Evolutionary conservation across 1,139 yeast species (phyloP).

Genomic region (Diutina catenulata): DNA sequence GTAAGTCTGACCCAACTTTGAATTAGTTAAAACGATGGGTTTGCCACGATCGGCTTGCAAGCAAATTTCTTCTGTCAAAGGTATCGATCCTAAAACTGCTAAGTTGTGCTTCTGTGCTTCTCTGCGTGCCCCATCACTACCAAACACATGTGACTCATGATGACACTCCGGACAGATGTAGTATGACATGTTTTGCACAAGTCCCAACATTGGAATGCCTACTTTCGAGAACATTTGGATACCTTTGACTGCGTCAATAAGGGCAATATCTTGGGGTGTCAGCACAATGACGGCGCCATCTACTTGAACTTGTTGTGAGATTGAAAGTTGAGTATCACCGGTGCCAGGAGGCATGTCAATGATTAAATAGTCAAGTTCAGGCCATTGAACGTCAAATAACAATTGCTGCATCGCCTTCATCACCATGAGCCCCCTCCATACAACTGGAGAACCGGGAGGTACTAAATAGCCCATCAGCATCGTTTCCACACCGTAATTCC

Average conservation of each 20-base stretch:
- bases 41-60: slow-evolving; percentile 49
- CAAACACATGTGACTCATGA: slow-evolving; percentile 69
- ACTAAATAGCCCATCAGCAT: slow-evolving; percentile 88
- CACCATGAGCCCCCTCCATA: slow-evolving; percentile 82
- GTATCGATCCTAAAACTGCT: slow-evolving; percentile 53
- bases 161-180: slow-evolving; percentile 65
- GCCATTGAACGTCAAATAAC: slow-evolving; percentile 74
- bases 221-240: slow-evolving; percentile 69
- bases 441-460: slow-evolving; percentile 58
- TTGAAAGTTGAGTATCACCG: slow-evolving; percentile 76
- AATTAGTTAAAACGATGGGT: slow-evolving; percentile 45
- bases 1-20: slow-evolving; percentile 30
- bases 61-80: slow-evolving; percentile 55
- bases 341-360: slow-evolving; percentile 91
- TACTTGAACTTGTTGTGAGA: slow-evolving; percentile 65
- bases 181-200: slow-evolving; percentile 78
- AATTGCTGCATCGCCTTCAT: slow-evolving; percentile 81
- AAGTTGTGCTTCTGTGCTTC: slow-evolving; percentile 44
- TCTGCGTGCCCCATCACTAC: slow-evolving; percentile 48
- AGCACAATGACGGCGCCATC: slow-evolving; percentile 77
- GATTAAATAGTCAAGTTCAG: slow-evolving; percentile 54
- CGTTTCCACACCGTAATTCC: slow-evolving; percentile 69
- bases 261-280: slow-evolving; percentile 80
- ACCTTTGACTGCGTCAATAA: slow-evolving; percentile 74
- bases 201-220: slow-evolving; percentile 61